Conservation (phyloP, 495 filamentous ascomycete species). For the Penicillium cinerascens region DNA sequence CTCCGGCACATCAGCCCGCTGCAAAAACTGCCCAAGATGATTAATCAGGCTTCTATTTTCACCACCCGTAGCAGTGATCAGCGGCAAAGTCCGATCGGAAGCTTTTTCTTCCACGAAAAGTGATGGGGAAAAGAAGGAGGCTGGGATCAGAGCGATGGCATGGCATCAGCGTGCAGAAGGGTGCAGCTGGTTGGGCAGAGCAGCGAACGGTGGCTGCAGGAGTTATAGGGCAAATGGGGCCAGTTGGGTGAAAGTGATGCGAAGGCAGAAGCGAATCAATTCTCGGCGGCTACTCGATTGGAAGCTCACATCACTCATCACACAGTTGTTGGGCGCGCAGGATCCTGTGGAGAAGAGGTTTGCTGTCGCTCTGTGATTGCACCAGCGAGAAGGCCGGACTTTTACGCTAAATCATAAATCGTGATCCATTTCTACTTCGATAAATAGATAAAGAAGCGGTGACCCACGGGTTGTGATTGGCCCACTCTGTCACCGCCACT, state of each 20-base stretch:
- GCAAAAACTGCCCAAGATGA: constrained; percentile 14
- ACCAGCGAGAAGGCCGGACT: no score
- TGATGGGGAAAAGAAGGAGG: constrained; percentile 19
- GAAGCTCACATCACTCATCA: constrained; percentile 14
- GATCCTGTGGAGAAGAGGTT: not conserved
- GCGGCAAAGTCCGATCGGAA: constrained; percentile 15
- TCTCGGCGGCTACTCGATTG: constrained; percentile 8
- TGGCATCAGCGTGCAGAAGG: constrained; percentile 21
- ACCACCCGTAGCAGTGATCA: constrained; percentile 13
- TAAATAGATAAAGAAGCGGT: constrained; percentile 29
- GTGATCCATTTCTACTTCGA: not conserved
- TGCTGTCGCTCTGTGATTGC: not conserved
- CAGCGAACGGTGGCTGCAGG: constrained; percentile 22
- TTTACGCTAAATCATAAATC: no score
- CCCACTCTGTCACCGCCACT: constrained; percentile 29
- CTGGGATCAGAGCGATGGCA: constrained; percentile 15
- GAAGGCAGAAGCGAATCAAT: constrained; percentile 24
- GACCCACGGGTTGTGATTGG: constrained; percentile 33
- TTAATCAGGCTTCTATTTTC: constrained; percentile 10
- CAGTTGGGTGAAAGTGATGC: constrained; percentile 34
- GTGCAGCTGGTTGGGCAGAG: constrained; percentile 24
- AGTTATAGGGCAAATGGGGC: constrained; percentile 9
- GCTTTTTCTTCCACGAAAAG: not conserved
- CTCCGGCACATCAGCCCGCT: not conserved
- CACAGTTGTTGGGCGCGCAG: constrained; percentile 18